Percentiles rank a stretch among this genome's conserved stretches.
phyloP scores from a whole-genome alignment of 2,329 filamentous ascomycete genomes.

The Talaromyces sp. region DNA sequence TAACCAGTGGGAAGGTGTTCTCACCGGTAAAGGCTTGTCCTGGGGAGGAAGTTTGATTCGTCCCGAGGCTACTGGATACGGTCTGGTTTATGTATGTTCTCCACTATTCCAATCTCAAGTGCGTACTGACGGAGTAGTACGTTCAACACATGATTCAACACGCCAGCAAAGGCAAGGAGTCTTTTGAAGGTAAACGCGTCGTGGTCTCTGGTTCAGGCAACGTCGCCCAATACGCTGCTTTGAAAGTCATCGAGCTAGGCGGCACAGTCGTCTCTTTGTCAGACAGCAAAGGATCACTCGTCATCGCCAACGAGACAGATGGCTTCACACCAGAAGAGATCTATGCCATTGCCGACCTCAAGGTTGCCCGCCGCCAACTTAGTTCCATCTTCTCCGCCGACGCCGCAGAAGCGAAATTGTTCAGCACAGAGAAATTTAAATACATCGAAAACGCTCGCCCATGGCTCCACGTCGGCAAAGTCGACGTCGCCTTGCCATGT shows the following conservation, averaged over 20 bases:
- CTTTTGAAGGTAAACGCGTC: constrained; percentile 86
- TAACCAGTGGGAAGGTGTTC: constrained; percentile 91
- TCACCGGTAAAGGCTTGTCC: constrained; percentile 89
- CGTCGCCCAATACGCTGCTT: constrained; percentile 94
- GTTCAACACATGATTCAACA: constrained; percentile 93
- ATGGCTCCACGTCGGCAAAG: constrained; percentile 83
- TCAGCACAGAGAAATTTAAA: constrained; percentile 58
- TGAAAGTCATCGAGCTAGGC: constrained; percentile 95
- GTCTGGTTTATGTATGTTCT: constrained; percentile 73
- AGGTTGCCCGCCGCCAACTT: constrained; percentile 81
- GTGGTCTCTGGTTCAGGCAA: constrained; percentile 96
- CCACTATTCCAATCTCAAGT: not conserved
- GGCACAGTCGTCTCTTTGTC: constrained; percentile 89
- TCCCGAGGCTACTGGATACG: constrained; percentile 94
- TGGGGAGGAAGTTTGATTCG: constrained; percentile 95
- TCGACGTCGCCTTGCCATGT: constrained; percentile 87
- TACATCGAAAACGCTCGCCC: constrained; percentile 85
- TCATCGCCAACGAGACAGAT: constrained; percentile 61
- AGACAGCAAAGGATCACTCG: constrained; percentile 81
- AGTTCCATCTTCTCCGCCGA: constrained; percentile 63
- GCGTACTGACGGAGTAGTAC: constrained; percentile 51
- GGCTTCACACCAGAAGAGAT: constrained; percentile 78
- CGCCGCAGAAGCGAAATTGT: constrained; percentile 46
- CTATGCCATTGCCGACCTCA: constrained; percentile 73
- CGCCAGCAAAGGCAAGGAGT: constrained; percentile 71